phyloP scores from a whole-genome alignment of 2,329 filamentous ascomycete species.

The Remersonia thermophila region DNA sequence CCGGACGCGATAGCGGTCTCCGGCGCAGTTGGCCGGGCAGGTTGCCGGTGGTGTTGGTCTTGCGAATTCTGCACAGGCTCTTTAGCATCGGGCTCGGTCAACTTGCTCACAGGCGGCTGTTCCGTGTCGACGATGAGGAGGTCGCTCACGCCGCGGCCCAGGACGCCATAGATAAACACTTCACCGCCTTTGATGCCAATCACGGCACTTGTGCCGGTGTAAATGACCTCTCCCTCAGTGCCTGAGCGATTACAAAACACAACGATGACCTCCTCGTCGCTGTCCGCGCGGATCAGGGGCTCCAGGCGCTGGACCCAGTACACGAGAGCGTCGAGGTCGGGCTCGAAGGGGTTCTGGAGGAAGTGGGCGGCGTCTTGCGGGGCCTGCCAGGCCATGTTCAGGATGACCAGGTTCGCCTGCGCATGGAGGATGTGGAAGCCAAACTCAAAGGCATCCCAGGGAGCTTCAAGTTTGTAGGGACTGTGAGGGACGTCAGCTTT shows the following conservation, averaged over 20 bases:
- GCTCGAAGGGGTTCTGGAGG: slow-evolving; percentile 39
- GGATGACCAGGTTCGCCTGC: slow-evolving; percentile 49
- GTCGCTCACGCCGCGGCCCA: slow-evolving; percentile 58
- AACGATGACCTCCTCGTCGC: slow-evolving; percentile 48
- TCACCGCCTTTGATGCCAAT: slow-evolving; percentile 53
- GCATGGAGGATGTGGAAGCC: slow-evolving; percentile 44
- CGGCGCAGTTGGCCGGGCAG: too few relatives aligned
- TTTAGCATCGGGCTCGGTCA: slow-evolving; percentile 25
- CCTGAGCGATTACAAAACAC: slow-evolving; percentile 62
- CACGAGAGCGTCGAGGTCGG: slow-evolving; percentile 59
- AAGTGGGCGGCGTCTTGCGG: slow-evolving; percentile 35
- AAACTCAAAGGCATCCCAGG: slow-evolving; percentile 38
- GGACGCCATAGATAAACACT: slow-evolving; percentile 55
- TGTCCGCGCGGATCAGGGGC: slow-evolving; percentile 44
- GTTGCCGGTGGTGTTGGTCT: background rate
- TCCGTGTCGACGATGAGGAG: slow-evolving; percentile 56
- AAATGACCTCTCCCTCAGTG: slow-evolving; percentile 51
- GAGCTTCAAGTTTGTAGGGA: slow-evolving; percentile 38
- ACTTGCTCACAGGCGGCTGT: slow-evolving; percentile 30
- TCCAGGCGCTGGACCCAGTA: slow-evolving; percentile 67
- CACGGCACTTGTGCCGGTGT: slow-evolving; percentile 63
- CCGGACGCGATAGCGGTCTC: too few relatives aligned
- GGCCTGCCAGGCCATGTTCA: slow-evolving; percentile 72
- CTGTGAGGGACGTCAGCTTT: slow-evolving; percentile 20
- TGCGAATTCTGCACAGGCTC: too few relatives aligned